Evolutionary conservation across 352 stramenopile species (phyloP).

Genomic region (Globisporangium apiculatum): DNA sequence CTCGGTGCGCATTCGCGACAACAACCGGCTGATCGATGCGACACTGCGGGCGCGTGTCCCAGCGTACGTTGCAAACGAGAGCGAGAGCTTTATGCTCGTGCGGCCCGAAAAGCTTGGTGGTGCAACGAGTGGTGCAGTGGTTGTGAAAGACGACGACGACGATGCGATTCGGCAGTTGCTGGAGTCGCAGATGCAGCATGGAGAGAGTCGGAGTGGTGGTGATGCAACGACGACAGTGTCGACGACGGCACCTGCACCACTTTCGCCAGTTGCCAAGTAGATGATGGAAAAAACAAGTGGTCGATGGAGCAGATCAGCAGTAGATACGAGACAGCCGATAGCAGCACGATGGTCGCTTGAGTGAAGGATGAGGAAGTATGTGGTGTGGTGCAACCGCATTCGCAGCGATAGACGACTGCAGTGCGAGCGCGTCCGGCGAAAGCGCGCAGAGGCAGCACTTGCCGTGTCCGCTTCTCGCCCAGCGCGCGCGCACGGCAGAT

Average conservation of each 20-base stretch:
- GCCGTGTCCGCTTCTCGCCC: not conserved
- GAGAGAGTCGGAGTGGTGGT: not conserved
- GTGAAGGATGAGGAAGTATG: not conserved
- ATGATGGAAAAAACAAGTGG: too few species aligned
- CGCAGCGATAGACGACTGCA: not conserved
- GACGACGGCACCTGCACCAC: not conserved
- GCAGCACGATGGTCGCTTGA: too few species aligned
- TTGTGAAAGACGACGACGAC: slow-evolving; percentile 33
- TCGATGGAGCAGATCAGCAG: too few species aligned
- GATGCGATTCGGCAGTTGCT: slow-evolving; percentile 27
- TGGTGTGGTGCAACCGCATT: not conserved
- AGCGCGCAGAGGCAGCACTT: not conserved
- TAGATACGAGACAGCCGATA: too few species aligned
- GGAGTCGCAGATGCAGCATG: slow-evolving; percentile 4
- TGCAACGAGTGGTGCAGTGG: slow-evolving; percentile 26
- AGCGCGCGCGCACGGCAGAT: not conserved
- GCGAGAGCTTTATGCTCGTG: slow-evolving; percentile 63
- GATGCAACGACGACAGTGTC: slow-evolving; percentile 1
- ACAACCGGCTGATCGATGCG: slow-evolving; percentile 72
- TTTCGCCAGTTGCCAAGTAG: slow-evolving; percentile 1
- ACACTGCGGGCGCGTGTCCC: slow-evolving; percentile 64
- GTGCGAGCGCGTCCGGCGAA: not conserved
- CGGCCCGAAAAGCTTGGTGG: slow-evolving; percentile 22
- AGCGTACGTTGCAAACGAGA: slow-evolving; percentile 59
- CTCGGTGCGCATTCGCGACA: slow-evolving; percentile 71